These are phyloP conservation scores for Ajuga chamaepitys DNA, from an alignment of 257 asterid genomes.

Conservation along the genomic window DNA sequence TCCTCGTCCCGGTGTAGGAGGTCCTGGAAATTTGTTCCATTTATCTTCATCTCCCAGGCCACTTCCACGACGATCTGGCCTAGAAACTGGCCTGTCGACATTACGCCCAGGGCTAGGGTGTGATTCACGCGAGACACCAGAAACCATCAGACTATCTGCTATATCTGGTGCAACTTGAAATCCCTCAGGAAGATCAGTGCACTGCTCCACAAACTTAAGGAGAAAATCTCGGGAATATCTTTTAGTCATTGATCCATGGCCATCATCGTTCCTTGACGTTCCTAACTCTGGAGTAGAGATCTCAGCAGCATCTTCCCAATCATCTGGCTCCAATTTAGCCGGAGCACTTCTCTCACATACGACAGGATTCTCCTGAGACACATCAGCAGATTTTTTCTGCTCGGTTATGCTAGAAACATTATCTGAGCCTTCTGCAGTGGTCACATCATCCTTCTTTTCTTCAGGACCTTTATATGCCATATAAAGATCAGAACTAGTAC, in stretches of 20 bases:
- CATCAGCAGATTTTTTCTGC: conserved; percentile 25
- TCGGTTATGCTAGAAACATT: conserved; percentile 19
- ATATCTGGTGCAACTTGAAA: conserved; percentile 43
- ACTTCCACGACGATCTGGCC: conserved; percentile 61
- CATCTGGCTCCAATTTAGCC: conserved; percentile 72
- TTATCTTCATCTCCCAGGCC: conserved; percentile 61
- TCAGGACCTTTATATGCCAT: conserved; percentile 91
- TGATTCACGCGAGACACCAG: conserved; percentile 33
- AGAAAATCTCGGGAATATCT: conserved; percentile 84
- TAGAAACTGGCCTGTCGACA: conserved; percentile 43
- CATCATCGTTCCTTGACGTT: conserved; percentile 38
- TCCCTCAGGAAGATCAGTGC: conserved; percentile 55
- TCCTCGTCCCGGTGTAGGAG: conserved; percentile 45
- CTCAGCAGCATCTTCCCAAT: conserved; percentile 98
- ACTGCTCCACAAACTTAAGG: conserved; percentile 61
- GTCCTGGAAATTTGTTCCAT: conserved; percentile 50
- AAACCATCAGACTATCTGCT: conserved; percentile 35
- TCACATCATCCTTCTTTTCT: conserved; percentile 51
- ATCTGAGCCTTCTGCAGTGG: conserved; percentile 29
- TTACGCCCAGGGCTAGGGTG: conserved; percentile 50
- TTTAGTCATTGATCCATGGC: conserved; percentile 36
- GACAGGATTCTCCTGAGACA: conserved; percentile 26
- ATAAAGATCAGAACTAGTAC: conserved; percentile 78
- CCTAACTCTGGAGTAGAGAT: conserved; percentile 50
- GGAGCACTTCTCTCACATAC: conserved; percentile 30